Percentiles rank a stretch among this genome's conserved stretches.
Conservation (phyloP, 371 early-diverging fungal species). For the Mortierella sp. region DNA sequence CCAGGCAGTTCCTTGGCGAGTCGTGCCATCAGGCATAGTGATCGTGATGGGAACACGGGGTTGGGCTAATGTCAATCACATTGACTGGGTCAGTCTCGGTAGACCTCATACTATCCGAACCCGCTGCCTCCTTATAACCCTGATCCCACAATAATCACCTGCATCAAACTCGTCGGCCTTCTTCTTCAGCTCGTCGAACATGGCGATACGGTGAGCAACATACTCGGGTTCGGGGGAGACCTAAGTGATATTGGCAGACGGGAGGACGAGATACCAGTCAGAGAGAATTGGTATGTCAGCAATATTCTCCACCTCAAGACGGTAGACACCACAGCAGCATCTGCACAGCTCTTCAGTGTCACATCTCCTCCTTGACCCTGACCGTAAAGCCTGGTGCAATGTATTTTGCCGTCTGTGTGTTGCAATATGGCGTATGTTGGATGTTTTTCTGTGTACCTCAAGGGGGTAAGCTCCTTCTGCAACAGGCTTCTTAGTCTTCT, state of each 20-base stretch:
- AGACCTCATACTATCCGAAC: no score
- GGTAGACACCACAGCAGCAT: no score
- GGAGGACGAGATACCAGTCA: not conserved
- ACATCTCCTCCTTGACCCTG: not conserved
- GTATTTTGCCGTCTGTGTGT: no score
- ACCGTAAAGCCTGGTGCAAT: no score
- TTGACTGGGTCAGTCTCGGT: not conserved
- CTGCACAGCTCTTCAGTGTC: not conserved
- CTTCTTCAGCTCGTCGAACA: slow-evolving; percentile 90
- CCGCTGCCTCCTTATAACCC: no score
- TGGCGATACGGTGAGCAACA: slow-evolving; percentile 86
- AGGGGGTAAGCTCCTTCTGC: slow-evolving; percentile 62
- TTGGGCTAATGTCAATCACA: slow-evolving; percentile 61
- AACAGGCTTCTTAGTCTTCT: slow-evolving; percentile 62
- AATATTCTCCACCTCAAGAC: no score
- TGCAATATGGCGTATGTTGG: slow-evolving; percentile 7
- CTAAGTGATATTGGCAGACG: slow-evolving; percentile 36
- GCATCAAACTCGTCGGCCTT: slow-evolving; percentile 82
- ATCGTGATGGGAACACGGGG: slow-evolving; percentile 89
- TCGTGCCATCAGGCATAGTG: slow-evolving; percentile 90
- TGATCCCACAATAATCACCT: slow-evolving; percentile 63
- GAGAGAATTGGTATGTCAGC: no score
- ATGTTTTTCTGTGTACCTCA: slow-evolving; percentile 56
- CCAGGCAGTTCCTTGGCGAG: slow-evolving; percentile 90
- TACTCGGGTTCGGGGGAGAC: slow-evolving; percentile 82